A percentile compares a stretch with the other conserved stretches of the same genome.
Evolutionary conservation across 2,329 filamentous ascomycete species (phyloP).

Genomic region (Metarhizium humberi): DNA sequence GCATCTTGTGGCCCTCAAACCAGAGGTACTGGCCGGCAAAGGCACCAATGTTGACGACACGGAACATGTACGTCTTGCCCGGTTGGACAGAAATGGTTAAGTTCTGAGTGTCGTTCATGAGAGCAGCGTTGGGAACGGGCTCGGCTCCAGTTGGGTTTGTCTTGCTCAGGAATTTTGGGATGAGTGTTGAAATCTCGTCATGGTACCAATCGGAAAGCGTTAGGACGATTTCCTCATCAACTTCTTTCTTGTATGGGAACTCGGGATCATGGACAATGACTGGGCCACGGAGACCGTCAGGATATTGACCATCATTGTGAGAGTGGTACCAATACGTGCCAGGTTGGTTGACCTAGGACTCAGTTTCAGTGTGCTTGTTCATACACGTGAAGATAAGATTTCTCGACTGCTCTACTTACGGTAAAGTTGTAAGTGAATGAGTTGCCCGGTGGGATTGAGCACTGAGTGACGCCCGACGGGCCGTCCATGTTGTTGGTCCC

Average conservation of each 20-base stretch:
- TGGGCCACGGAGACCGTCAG: constrained; percentile 57
- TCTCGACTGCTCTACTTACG: constrained; percentile 24
- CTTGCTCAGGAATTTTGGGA: constrained; percentile 41
- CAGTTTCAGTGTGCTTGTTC: neutral
- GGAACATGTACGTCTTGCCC: constrained; percentile 63
- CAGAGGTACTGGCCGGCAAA: constrained; percentile 60
- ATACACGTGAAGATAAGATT: neutral
- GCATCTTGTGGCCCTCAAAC: constrained; percentile 59
- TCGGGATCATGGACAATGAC: constrained; percentile 55
- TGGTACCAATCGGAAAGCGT: constrained; percentile 68
- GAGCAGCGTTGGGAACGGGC: constrained; percentile 56
- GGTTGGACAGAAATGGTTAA: constrained; percentile 51
- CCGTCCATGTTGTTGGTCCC: constrained; percentile 65
- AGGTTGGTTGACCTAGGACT: constrained; percentile 46
- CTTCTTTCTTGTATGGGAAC: constrained; percentile 45
- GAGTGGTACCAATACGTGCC: constrained; percentile 78
- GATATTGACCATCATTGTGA: constrained; percentile 58
- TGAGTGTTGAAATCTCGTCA: constrained; percentile 38
- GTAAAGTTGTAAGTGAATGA: constrained; percentile 63
- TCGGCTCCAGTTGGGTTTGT: constrained; percentile 49
- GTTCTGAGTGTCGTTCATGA: constrained; percentile 63
- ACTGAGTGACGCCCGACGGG: constrained; percentile 56
- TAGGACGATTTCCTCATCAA: constrained; percentile 54
- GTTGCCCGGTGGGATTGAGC: constrained; percentile 52
- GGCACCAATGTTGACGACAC: constrained; percentile 63